These are phyloP conservation scores for Scedosporium dehoogii DNA, from an alignment of 2,329 filamentous ascomycete species.

Conservation along the genomic window DNA sequence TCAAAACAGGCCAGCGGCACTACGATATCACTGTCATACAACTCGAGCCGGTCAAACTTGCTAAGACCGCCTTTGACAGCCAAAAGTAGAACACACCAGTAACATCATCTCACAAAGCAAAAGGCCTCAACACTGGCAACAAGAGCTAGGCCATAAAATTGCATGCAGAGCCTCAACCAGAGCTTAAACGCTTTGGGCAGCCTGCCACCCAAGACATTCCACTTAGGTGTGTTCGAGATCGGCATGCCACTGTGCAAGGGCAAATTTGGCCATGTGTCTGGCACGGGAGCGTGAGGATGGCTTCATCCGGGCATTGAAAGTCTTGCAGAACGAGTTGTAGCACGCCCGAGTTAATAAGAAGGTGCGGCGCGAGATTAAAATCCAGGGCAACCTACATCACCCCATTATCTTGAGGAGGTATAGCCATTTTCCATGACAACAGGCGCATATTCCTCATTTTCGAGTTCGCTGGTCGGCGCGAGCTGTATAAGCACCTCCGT, in stretches of 20 bases:
- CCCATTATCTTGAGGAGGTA: constrained; percentile 77
- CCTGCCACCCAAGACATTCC: constrained; percentile 58
- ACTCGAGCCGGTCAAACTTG: constrained; percentile 62
- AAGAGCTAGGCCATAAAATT: constrained; percentile 27
- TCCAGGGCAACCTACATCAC: constrained; percentile 77
- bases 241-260: constrained; percentile 77
- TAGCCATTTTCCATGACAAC: constrained; percentile 83
- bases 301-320: constrained; percentile 80
- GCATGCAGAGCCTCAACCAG: too few relatives aligned
- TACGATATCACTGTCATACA: background rate
- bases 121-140: constrained; percentile 43
- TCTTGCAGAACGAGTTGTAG: constrained; percentile 70
- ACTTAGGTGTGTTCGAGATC: constrained; percentile 91
- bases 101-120: constrained; percentile 24
- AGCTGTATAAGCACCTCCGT: constrained; percentile 79
- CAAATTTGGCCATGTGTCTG: constrained; percentile 79
- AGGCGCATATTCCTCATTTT: constrained; percentile 82
- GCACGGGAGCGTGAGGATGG: constrained; percentile 68
- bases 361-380: constrained; percentile 79
- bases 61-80: constrained; percentile 76
- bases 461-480: constrained; percentile 79
- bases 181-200: constrained; percentile 38
- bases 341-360: constrained; percentile 75
- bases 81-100: constrained; percentile 50
- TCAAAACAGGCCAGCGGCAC: background rate